Evolutionary conservation across 2,329 filamentous ascomycete genomes (phyloP).

Genomic region (Colletotrichum cereale): DNA sequence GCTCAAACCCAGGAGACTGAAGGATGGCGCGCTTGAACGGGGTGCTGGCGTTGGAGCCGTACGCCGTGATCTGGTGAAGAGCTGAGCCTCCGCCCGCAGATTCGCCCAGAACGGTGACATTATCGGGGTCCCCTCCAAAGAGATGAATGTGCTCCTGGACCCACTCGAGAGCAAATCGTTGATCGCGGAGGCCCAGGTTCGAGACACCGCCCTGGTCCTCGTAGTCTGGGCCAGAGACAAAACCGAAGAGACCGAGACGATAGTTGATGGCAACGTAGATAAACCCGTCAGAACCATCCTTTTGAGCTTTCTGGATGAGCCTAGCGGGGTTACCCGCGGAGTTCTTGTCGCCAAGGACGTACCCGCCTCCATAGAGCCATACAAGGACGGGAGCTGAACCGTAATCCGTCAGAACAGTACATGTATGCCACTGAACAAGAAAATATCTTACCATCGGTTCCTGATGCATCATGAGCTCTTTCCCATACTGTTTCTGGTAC

Average conservation of each 20-base stretch:
- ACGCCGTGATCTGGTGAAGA: not conserved
- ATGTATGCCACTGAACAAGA: too few relatives aligned
- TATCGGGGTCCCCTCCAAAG: constrained; percentile 57
- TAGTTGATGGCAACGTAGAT: constrained; percentile 58
- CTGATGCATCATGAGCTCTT: constrained; percentile 41
- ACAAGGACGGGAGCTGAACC: constrained; percentile 44
- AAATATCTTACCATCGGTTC: not conserved
- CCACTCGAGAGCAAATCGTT: constrained; percentile 59
- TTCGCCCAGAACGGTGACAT: constrained; percentile 58
- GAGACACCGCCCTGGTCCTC: constrained; percentile 50
- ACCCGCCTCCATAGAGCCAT: constrained; percentile 54
- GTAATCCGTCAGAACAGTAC: not conserved
- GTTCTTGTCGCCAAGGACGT: constrained; percentile 48
- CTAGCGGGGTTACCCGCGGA: constrained; percentile 51
- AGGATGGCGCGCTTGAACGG: not conserved
- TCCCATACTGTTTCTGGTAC: constrained; percentile 52
- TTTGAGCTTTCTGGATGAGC: constrained; percentile 30
- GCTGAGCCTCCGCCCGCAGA: not conserved
- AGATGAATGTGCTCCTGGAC: constrained; percentile 57
- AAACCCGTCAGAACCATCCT: constrained; percentile 50
- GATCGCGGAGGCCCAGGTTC: constrained; percentile 55
- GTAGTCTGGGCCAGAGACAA: constrained; percentile 53
- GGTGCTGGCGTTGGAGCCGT: not conserved
- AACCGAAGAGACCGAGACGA: constrained; percentile 58
- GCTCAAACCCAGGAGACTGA: not conserved